These are phyloP conservation scores for Punica granatum DNA, from an alignment of 345 rosid genomes.

Conservation along the genomic window DNA sequence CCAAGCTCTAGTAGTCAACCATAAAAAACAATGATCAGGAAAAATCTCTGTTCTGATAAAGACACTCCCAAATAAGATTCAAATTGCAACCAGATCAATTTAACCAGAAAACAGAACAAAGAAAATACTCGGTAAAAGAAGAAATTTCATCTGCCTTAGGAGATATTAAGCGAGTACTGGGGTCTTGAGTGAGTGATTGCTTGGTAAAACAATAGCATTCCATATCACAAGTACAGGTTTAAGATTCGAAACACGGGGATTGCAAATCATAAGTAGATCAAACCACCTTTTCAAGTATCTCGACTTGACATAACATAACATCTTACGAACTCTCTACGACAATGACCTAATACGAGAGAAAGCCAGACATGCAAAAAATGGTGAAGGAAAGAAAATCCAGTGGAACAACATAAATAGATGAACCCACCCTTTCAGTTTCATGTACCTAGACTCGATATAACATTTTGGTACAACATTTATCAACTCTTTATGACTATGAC, in stretches of 20 bases:
- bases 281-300: background rate
- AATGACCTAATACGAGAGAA: background rate
- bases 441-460: background rate
- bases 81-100: background rate
- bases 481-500: background rate
- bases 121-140: background rate
- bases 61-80: background rate
- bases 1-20: slow-evolving; percentile 46
- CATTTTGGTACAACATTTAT: background rate
- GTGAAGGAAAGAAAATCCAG: background rate
- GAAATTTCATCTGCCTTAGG: background rate
- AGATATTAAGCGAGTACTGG: background rate
- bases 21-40: slow-evolving; percentile 5
- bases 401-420: slow-evolving; percentile 10
- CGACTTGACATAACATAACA: background rate
- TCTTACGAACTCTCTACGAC: background rate
- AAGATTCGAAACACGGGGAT: background rate
- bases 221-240: background rate
- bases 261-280: background rate
- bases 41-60: background rate
- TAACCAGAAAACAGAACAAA: background rate
- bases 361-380: background rate
- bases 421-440: background rate
- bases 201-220: background rate
- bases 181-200: background rate